Evolutionary conservation across 768 basidiomycete genomes (phyloP).

Genomic region (Suillus bovinus): DNA sequence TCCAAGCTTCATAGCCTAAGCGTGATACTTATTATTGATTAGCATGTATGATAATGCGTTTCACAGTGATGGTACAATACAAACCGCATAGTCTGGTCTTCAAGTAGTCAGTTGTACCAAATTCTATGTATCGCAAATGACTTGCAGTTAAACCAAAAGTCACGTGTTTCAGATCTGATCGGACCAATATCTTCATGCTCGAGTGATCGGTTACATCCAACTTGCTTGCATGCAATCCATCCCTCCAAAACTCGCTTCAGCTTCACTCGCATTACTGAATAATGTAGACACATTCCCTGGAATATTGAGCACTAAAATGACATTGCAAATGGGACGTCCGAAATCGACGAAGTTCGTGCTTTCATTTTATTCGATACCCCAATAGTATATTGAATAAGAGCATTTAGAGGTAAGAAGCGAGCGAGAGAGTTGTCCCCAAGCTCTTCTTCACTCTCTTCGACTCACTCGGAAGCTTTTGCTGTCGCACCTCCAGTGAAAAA

Average conservation of each 20-base stretch:
- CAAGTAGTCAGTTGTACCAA: neutral
- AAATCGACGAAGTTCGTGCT: slow-evolving; percentile 5
- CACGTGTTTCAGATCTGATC: slow-evolving; percentile 3
- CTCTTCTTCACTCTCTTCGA: slow-evolving; percentile 38
- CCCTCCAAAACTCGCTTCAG: neutral
- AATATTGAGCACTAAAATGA: neutral
- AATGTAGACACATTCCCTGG: neutral
- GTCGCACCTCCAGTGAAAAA: slow-evolving; percentile 44
- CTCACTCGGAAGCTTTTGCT: slow-evolving; percentile 25
- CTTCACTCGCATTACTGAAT: neutral
- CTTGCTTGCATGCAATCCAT: slow-evolving; percentile 9
- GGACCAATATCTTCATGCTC: neutral
- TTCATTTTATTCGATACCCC: neutral
- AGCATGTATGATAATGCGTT: neutral
- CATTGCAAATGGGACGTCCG: neutral
- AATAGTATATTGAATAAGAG: slow-evolving; percentile 1
- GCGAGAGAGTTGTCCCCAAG: slow-evolving; percentile 32
- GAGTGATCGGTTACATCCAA: slow-evolving; percentile 9
- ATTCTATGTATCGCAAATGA: neutral
- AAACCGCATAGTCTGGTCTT: neutral
- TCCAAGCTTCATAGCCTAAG: neutral
- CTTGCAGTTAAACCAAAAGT: neutral
- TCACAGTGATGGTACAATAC: neutral
- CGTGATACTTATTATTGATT: neutral
- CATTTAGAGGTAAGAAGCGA: slow-evolving; percentile 51